Evolutionary conservation across 176 grass and related monocot species (phyloP), one percentile per base, ranked within the genome.

Genomic region (Rhynchospora breviuscula): DNA sequence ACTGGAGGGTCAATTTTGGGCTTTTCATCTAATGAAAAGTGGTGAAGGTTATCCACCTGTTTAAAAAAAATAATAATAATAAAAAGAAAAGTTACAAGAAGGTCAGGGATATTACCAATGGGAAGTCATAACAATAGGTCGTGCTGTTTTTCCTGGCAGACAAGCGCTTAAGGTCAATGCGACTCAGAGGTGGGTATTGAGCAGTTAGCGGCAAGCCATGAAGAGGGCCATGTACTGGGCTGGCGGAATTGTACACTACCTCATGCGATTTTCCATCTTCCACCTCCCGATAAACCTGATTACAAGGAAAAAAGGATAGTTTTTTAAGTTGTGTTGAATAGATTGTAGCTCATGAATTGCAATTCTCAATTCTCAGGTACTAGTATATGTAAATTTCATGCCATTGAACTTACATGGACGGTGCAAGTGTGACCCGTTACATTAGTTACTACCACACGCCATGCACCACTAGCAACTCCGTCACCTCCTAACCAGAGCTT

Each of bases 81-180:
- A 29, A 29, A 40, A 40, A 40, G 4, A 40, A 40, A 40, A 40
- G 4, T 40, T 3, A 40, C 35, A 4, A 40, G 35, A 40, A 67
- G 43, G 26, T 61, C 44, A 78, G 44, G 44, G 63, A 40, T 87
- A 87, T 86, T 86, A 93, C 96, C 89, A 99, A 83, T 58, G 96
- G 93, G 66, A 99, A 99, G 85, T 99, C 96, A 67, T 99, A 99
- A 80, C 96, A 99, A 80, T 99, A 99, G 9, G 96, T 99, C 11
- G 96, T 99, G 92, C 84, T 94, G 63, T 85, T 93, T 59, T 95
- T 99, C 88, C 96, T 95, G 77, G 96, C 91, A 23, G 86, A 43
- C 11, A 91, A 89, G 79, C 96, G 96, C 58, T 92, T 99, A 78
- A 88, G 76, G 83, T 93, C 96, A 87, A 99, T 93, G 78, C 63